Evolutionary conservation across 495 filamentous ascomycete genomes (phyloP).

Genomic region (Neurospora sp.): DNA sequence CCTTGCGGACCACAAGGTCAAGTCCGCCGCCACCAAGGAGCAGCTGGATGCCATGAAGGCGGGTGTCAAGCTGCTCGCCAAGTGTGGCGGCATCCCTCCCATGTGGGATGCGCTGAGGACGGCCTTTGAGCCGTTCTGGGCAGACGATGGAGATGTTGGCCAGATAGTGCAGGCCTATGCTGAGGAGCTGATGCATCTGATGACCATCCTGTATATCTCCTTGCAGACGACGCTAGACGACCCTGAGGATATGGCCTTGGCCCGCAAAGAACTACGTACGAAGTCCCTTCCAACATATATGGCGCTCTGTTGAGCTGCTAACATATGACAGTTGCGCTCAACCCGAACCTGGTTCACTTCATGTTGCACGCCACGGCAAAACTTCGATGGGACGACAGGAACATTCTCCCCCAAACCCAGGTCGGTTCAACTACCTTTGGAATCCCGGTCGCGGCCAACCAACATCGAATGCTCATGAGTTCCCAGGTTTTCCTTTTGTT

Average conservation of each 20-base stretch:
- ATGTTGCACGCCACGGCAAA: conserved; percentile 65
- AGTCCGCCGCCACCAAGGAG: conserved; percentile 37
- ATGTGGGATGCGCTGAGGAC: conserved; percentile 51
- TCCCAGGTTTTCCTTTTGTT: conserved; percentile 59
- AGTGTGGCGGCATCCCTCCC: conserved; percentile 48
- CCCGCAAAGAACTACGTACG: conserved; percentile 34
- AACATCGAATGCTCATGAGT: conserved; percentile 5
- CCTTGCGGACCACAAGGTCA: conserved; percentile 24
- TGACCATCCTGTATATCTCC: conserved; percentile 62
- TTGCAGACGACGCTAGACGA: conserved; percentile 56
- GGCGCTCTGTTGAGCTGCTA: conserved; percentile 13
- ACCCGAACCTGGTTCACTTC: conserved; percentile 60
- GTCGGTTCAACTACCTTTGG: conserved; percentile 2
- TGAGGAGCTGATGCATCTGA: conserved; percentile 50
- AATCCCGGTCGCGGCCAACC: conserved; percentile 5
- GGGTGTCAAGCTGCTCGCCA: conserved; percentile 48
- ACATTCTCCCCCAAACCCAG: conserved; percentile 26
- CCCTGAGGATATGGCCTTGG: conserved; percentile 25
- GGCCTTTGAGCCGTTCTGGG: conserved; percentile 48
- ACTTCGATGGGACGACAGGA: conserved; percentile 76
- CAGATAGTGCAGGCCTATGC: conserved; percentile 28
- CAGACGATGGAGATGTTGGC: conserved; percentile 1
- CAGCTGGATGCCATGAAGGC: conserved; percentile 64
- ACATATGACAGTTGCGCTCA: conserved; percentile 37
- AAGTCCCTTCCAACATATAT: neutral